Evolutionary conservation across 495 filamentous ascomycete species (phyloP), one percentile per base, ranked within the genome.

Genomic region (Aspergillus biplanus): DNA sequence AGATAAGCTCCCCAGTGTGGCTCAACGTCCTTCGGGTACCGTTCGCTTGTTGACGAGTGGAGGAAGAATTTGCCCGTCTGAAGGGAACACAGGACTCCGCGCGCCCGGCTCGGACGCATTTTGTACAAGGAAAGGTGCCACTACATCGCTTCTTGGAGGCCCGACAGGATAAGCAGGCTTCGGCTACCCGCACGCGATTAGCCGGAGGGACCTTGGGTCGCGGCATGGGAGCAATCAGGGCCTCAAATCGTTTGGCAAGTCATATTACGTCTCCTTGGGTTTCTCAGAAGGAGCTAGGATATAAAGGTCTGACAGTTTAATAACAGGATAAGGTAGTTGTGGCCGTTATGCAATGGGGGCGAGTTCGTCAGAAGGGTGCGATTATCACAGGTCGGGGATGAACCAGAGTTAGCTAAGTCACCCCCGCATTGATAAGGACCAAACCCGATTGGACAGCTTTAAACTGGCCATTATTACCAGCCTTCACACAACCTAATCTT

Each of bases 71-170:
- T 12, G 63, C 48, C 0, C 55, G 55, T 13, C 49, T 54, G 53
- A 61, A 75, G 32, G 73, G 72, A 13, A 69, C 70, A 58, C 76
- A 79, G 13, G 65, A 60, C 31, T 73, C 71, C n/a, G 64, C 70
- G 2, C 68, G 69, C 4, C 73, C 73, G 34, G 69, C 75, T 32
- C 65, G 52, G 34, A 73, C 67, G 59, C 78, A 80, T 50, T 75
- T 78, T 4, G 69, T 58, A 56, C 78, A 80, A 7, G 78, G 78
- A 54, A 77, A 76, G 5, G 62, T 70, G 33, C 78, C 78, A 54
- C 73, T 78, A 56, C 78, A 80, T 56, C 76, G 71, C 64, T 76
- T 79, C 61, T 79, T 77, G 11, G 76, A 74, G 9, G 69, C 61
- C 11, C 75, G 70, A 61, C 76, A 79, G 6, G 74, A 62, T 6